Base-by-base conservation (phyloP, 306 rosid genomes). In the Dalbergia oliveri region DNA sequence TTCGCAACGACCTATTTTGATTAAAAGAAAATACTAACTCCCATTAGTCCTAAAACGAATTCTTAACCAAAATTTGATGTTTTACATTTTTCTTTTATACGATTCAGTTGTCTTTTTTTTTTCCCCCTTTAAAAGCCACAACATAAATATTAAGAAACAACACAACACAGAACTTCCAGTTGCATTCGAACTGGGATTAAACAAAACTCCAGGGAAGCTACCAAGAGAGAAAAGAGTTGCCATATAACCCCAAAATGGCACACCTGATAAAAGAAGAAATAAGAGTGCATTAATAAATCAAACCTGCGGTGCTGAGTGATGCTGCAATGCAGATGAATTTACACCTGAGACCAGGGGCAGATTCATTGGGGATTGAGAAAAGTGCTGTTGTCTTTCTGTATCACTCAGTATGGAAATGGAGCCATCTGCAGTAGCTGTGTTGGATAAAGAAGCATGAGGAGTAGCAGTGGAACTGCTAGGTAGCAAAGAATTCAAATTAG, bases 331-430 rank as follows among this genome's bases (percentile, higher is more conserved):
- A 43, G 89, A 63, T 66, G 91, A 66, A 87, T 83, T 77, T 37
- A 78, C 73, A n/a, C 76, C 83, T 19, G 89, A 76, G 66, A 80
- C 82, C 79, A 70, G 96, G 75, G 84, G 91, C 21, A 47, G 84
- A 83, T 57, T 87, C 79, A 72, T 18, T n/a, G 71, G 82, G 67
- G 91, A 43, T 77, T 75, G 87, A 49, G 92, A 77, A 74, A 94
- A 88, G 59, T 80, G 91, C 21, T 82, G 92, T 65, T 65, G 91
- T 84, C 93, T 85, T 81, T 92, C 97, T 33, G 81, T 34, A 83
- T 90, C 92, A 63, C 88, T 81, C 66, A 83, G 83, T 66, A 86
- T 19, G 61, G 82, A 50, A 83, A 62, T 64, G 15, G 56, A 50
- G 79, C 71, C 69, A 80, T 83, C 82, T 60, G 69, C 76, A 31